Percentiles rank a stretch among this genome's conserved stretches.
These are phyloP conservation scores for Monosporascus cannonballus DNA, from an alignment of 2,329 filamentous ascomycete species.

Conservation along the genomic window DNA sequence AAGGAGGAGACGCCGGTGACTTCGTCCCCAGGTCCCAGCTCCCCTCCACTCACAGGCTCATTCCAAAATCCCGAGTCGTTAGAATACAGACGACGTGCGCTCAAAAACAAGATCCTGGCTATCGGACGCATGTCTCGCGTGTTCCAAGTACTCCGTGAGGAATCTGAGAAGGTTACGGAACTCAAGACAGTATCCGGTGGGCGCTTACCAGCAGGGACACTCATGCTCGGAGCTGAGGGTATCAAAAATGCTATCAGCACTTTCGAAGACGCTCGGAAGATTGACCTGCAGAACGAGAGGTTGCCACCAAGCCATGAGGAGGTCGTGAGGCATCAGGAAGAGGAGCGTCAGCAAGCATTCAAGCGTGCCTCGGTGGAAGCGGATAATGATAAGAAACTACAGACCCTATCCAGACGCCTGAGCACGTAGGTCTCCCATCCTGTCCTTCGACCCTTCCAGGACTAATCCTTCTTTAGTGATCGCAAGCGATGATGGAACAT, in stretches of 20 bases:
- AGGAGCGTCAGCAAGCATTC: slow-evolving; percentile 74
- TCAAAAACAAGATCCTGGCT: slow-evolving; percentile 99
- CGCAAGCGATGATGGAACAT: slow-evolving; percentile 23
- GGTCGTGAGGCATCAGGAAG: slow-evolving; percentile 74
- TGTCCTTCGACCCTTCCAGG: not conserved
- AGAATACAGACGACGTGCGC: slow-evolving; percentile 90
- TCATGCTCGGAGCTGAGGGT: slow-evolving; percentile 96
- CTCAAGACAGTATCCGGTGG: slow-evolving; percentile 95
- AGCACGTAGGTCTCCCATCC: slow-evolving; percentile 76
- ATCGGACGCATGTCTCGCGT: slow-evolving; percentile 95
- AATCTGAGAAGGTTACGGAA: slow-evolving; percentile 94
- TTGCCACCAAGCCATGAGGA: slow-evolving; percentile 90
- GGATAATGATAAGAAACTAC: slow-evolving; percentile 83
- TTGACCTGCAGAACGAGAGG: slow-evolving; percentile 93
- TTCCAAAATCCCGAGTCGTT: slow-evolving; percentile 70
- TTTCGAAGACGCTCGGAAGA: slow-evolving; percentile 95
- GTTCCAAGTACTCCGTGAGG: slow-evolving; percentile 96
- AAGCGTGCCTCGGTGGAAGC: slow-evolving; percentile 83
- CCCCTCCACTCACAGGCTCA: slow-evolving; percentile 57
- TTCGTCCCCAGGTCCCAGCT: slow-evolving; percentile 62
- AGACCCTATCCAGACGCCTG: slow-evolving; percentile 80
- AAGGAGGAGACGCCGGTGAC: slow-evolving; percentile 79
- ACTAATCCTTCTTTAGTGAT: slow-evolving; percentile 20
- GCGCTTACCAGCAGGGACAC: slow-evolving; percentile 84
- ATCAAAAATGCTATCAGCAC: slow-evolving; percentile 97